A percentile compares a stretch with the other conserved stretches of the same genome.
Conservation (phyloP, 441 rosid species). For the Gossypium trilobum region DNA sequence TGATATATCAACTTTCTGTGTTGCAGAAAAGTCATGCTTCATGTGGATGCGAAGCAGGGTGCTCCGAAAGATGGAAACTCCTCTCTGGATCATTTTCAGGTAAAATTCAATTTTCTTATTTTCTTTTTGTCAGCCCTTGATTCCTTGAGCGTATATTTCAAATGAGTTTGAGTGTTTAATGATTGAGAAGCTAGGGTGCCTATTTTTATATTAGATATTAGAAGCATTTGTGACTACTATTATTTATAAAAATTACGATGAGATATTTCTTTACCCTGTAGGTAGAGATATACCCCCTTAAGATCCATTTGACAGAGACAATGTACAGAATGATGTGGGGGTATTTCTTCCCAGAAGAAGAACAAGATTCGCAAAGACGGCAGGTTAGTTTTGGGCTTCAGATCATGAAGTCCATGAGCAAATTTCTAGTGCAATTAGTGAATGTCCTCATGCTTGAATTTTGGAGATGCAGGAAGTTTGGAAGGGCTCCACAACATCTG, state of each 20-base stretch:
- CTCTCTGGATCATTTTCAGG: conserved; percentile 84
- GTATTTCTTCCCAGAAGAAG: conserved; percentile 90
- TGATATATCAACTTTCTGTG: conserved; percentile 16
- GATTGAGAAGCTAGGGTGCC: not conserved
- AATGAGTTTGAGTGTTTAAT: not conserved
- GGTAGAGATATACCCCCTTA: conserved; percentile 95
- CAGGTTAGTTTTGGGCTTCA: conserved; percentile 43
- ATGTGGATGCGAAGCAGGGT: conserved; percentile 93
- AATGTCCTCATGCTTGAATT: conserved; percentile 17
- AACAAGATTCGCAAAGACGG: conserved; percentile 89
- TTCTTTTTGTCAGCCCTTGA: not conserved
- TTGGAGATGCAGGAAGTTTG: conserved; percentile 69
- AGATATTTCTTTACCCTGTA: conserved; percentile 24
- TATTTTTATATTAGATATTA: not conserved
- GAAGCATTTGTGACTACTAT: not conserved
- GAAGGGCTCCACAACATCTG: conserved; percentile 91
- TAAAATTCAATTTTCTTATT: conserved; percentile 19
- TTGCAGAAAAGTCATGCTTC: conserved; percentile 86
- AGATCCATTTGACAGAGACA: conserved; percentile 84
- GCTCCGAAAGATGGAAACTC: conserved; percentile 82
- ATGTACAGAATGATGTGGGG: conserved; percentile 98
- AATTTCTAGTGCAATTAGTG: conserved; percentile 12
- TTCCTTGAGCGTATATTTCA: conserved; percentile 1
- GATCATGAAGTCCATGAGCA: conserved; percentile 13
- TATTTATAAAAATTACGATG: not conserved